These are phyloP conservation scores for Mollisia scopiformis DNA, from an alignment of 2,329 filamentous ascomycete genomes.

Conservation along the genomic window DNA sequence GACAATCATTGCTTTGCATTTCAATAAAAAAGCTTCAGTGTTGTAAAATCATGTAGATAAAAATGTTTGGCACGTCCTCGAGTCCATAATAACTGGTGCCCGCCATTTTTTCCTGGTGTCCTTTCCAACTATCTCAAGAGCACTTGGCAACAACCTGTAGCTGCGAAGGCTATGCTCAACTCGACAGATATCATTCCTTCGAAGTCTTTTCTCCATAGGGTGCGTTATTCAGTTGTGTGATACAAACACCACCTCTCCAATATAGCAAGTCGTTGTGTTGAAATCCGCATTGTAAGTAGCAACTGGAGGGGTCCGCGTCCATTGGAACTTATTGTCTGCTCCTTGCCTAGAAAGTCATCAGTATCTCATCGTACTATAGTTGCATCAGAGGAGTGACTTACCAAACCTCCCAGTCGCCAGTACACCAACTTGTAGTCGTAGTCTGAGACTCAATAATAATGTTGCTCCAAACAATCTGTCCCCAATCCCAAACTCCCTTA, in stretches of 20 bases:
- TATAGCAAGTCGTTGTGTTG: constrained; percentile 1
- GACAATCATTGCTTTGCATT: too few species aligned
- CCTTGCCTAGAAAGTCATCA: background rate
- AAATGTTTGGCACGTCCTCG: too few species aligned
- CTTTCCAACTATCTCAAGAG: too few species aligned
- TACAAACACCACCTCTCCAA: background rate
- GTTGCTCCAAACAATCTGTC: constrained; percentile 18
- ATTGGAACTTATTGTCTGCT: background rate
- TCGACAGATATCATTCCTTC: too few species aligned
- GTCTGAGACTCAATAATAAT: constrained; percentile 21
- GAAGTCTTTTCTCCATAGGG: too few species aligned
- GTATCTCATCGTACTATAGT: background rate
- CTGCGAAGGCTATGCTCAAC: too few species aligned
- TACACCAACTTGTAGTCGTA: constrained; percentile 19
- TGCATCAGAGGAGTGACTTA: background rate
- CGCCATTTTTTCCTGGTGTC: too few species aligned
- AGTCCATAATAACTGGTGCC: too few species aligned
- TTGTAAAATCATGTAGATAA: too few species aligned
- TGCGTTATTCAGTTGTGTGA: background rate
- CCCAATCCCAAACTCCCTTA: constrained; percentile 23
- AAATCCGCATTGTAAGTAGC: background rate
- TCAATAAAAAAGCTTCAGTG: too few species aligned
- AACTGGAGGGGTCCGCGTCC: background rate
- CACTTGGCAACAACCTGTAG: too few species aligned
- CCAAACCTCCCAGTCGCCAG: background rate